Conservation (phyloP, 257 asterid genomes). For the Solanum habrochaites region DNA sequence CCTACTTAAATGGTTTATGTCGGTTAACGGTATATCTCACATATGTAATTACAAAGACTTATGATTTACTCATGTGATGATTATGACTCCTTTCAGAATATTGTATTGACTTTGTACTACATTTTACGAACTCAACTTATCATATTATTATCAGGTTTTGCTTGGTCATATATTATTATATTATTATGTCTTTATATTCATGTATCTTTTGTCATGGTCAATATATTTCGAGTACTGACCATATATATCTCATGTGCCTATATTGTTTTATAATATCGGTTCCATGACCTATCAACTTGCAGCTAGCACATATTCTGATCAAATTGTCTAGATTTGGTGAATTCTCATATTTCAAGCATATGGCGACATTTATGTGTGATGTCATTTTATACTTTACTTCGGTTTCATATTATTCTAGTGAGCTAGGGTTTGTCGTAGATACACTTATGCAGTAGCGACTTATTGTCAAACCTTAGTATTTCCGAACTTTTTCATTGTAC, state of each 20-base stretch:
- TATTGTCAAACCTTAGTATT: background rate
- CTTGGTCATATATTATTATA: background rate
- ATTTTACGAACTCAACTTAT: too few relatives aligned
- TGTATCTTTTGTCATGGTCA: background rate
- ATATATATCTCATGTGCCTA: background rate
- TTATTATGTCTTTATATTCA: background rate
- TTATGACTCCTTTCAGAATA: too few relatives aligned
- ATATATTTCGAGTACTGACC: background rate
- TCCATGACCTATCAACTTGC: background rate
- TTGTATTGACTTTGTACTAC: background rate
- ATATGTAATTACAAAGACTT: too few relatives aligned
- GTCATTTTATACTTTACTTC: background rate
- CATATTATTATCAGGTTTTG: background rate
- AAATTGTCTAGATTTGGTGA: background rate
- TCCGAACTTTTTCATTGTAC: background rate
- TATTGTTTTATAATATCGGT: background rate
- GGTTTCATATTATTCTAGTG: background rate
- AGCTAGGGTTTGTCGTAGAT: background rate
- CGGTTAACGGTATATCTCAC: background rate
- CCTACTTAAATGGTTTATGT: background rate
- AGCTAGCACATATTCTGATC: background rate
- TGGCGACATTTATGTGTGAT: background rate
- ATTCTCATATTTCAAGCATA: too few relatives aligned
- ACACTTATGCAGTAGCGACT: background rate
- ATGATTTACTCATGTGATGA: background rate